Percentiles rank a stretch among this genome's conserved stretches.
Evolutionary conservation across 2,329 filamentous ascomycete genomes (phyloP).

Genomic region (Keithomyces neogunnii): DNA sequence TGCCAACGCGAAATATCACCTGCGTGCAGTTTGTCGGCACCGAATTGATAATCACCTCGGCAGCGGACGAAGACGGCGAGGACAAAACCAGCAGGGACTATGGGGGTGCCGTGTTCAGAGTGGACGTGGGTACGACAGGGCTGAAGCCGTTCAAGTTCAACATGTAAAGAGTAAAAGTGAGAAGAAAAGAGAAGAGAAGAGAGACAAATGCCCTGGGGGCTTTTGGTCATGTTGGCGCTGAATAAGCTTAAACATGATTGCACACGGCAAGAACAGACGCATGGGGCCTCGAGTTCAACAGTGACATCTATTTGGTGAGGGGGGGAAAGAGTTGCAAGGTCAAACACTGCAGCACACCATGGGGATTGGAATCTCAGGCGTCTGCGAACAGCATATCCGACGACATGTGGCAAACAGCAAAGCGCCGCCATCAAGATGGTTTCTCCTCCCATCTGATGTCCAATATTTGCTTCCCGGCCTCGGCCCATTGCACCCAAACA

Average conservation of each 20-base stretch:
- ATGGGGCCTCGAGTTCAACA: not conserved
- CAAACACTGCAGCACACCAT: too few species aligned
- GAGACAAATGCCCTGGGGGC: not conserved
- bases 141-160: slow-evolving; percentile 56
- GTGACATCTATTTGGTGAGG: too few species aligned
- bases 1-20: slow-evolving; percentile 73
- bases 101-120: slow-evolving; percentile 64
- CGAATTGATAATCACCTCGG: slow-evolving; percentile 71
- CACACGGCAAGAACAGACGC: not conserved
- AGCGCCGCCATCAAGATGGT: not conserved
- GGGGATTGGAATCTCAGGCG: too few species aligned
- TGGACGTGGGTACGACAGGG: slow-evolving; percentile 68
- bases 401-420: not conserved
- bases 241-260: not conserved
- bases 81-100: slow-evolving; percentile 53
- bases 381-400: not conserved
- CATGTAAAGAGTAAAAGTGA: slow-evolving; percentile 23
- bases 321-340: not conserved
- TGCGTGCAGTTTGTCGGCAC: slow-evolving; percentile 73
- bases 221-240: not conserved
- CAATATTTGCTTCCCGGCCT: not conserved
- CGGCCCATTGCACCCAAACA: not conserved
- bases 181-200: not conserved
- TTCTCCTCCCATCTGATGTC: not conserved
- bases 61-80: slow-evolving; percentile 53